Evolutionary conservation across 2,329 filamentous ascomycete species (phyloP).

Genomic region (Penicillium frequentans): DNA sequence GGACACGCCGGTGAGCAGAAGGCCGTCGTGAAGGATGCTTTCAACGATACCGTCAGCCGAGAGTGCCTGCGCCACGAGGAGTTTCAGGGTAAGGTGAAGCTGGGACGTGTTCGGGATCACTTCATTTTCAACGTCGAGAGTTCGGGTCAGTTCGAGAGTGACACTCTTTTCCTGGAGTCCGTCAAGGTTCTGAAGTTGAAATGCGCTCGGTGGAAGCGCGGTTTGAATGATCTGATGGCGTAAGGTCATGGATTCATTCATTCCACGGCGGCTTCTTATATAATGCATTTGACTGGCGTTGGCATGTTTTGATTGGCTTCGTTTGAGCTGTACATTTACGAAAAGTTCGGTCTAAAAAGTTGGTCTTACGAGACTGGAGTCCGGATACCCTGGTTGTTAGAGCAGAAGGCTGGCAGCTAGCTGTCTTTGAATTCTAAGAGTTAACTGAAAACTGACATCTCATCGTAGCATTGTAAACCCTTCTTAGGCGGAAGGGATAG

Average conservation of each 20-base stretch:
- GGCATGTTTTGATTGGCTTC: constrained; percentile 27
- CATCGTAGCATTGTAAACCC: not conserved
- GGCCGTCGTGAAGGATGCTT: constrained; percentile 82
- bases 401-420: constrained; percentile 26
- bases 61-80: constrained; percentile 90
- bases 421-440: constrained; percentile 22
- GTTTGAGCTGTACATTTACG: constrained; percentile 36
- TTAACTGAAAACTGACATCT: not conserved
- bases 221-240: constrained; percentile 45
- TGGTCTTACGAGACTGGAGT: constrained; percentile 34
- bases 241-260: constrained; percentile 13
- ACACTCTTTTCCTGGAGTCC: constrained; percentile 88
- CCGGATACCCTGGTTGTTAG: constrained; percentile 29
- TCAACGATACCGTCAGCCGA: constrained; percentile 92
- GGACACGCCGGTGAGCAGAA: constrained; percentile 77
- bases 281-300: constrained; percentile 44
- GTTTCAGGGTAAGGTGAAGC: constrained; percentile 92
- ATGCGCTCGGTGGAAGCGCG: constrained; percentile 56
- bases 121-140: constrained; percentile 98
- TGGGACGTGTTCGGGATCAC: constrained; percentile 87
- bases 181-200: constrained; percentile 84
- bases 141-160: constrained; percentile 90
- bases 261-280: constrained; percentile 17
- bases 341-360: constrained; percentile 34
- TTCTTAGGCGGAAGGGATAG: not conserved